Conservation (phyloP, 176 grass and related monocot genomes). For the Oryza brachyantha region DNA sequence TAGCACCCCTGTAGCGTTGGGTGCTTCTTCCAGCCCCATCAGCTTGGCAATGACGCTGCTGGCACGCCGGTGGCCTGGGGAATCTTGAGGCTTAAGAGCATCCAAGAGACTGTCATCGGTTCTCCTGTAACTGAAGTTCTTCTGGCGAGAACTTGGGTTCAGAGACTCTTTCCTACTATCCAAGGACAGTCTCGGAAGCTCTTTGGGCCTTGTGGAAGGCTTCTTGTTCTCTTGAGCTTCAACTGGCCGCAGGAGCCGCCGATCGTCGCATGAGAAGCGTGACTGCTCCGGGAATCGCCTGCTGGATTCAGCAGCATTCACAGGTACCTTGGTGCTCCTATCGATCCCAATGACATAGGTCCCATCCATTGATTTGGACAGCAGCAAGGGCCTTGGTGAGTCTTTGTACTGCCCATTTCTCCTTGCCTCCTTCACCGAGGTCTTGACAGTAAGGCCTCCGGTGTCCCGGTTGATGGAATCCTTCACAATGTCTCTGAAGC, state of each 20-base stretch:
- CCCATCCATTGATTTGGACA: constrained; percentile 81
- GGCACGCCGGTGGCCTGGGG: constrained; percentile 48
- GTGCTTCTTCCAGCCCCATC: constrained; percentile 86
- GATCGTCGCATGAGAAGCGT: constrained; percentile 76
- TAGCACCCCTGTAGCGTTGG: constrained; percentile 39
- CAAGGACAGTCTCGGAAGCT: constrained; percentile 85
- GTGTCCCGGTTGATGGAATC: constrained; percentile 64
- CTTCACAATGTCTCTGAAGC: constrained; percentile 75
- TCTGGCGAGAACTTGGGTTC: constrained; percentile 45
- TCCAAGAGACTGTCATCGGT: constrained; percentile 45
- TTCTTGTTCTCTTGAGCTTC: constrained; percentile 60
- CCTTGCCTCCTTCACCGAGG: constrained; percentile 41
- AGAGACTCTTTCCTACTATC: constrained; percentile 88
- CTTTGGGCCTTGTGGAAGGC: constrained; percentile 52
- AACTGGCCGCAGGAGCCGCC: constrained; percentile 38
- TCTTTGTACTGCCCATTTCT: constrained; percentile 53
- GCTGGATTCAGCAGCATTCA: constrained; percentile 37
- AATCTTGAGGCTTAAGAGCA: constrained; percentile 50
- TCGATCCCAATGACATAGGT: constrained; percentile 72
- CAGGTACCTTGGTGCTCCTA: constrained; percentile 47
- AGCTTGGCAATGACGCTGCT: constrained; percentile 83
- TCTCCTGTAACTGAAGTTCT: constrained; percentile 47
- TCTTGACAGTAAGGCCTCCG: constrained; percentile 51
- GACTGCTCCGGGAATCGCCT: constrained; percentile 45
- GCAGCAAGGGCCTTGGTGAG: constrained; percentile 80